Percentiles rank a stretch among this genome's conserved stretches.
Evolutionary conservation across 208 protist genomes (phyloP).

Genomic region (Angomonas deanei): DNA sequence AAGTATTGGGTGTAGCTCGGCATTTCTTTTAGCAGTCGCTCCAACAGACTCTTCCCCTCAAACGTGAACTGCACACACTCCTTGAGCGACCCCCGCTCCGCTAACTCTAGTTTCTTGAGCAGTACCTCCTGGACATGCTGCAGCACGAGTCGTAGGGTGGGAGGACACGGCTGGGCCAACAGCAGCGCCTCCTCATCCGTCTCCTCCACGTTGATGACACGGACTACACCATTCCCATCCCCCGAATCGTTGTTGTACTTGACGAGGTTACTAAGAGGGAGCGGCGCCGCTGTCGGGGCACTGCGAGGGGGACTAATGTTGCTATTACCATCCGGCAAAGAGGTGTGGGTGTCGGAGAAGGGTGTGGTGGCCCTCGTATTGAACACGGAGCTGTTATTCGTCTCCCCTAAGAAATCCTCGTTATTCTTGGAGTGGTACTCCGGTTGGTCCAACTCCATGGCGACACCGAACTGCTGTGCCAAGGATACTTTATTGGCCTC

Average conservation of each 20-base stretch:
- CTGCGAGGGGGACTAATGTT: neutral
- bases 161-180: slow-evolving; percentile 66
- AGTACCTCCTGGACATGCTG: slow-evolving; percentile 57
- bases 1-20: slow-evolving; percentile 51
- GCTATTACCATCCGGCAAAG: neutral
- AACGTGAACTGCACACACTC: slow-evolving; percentile 76
- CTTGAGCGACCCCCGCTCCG: slow-evolving; percentile 61
- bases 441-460: slow-evolving; percentile 18
- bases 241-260: neutral
- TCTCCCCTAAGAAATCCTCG: neutral
- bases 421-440: slow-evolving; percentile 4
- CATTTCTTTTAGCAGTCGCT: slow-evolving; percentile 82
- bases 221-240: neutral
- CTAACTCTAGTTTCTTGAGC: slow-evolving; percentile 57
- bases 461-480: slow-evolving; percentile 62
- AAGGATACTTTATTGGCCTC: slow-evolving; percentile 42
- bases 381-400: neutral
- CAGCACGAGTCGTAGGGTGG: slow-evolving; percentile 75
- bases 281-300: neutral
- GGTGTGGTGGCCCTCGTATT: neutral
- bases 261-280: neutral
- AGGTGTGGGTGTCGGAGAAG: neutral
- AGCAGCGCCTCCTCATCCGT: slow-evolving; percentile 57
- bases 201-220: neutral
- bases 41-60: slow-evolving; percentile 71